phyloP scores from a whole-genome alignment of 345 rosid species.

The Sonneratia alba region DNA sequence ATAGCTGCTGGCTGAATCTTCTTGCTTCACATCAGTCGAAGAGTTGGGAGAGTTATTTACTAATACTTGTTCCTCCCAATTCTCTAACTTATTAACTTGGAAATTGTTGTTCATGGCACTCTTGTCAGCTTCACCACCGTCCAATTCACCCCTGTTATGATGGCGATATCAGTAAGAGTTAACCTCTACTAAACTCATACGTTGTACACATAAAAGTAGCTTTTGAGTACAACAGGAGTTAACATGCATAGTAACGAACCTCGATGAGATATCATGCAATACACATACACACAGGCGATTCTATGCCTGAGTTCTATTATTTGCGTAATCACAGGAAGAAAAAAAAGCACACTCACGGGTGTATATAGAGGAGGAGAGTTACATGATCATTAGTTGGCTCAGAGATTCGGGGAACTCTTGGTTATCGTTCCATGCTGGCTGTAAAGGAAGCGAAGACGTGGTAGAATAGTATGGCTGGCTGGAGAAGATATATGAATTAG shows the following conservation, averaged over 20 bases:
- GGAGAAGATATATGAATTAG: constrained; percentile 34
- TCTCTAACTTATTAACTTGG: constrained; percentile 35
- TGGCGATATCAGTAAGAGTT: too few species aligned
- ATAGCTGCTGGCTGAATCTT: constrained; percentile 24
- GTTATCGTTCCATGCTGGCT: constrained; percentile 48
- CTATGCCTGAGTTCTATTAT: too few species aligned
- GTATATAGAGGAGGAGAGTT: neutral
- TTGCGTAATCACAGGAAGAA: too few species aligned
- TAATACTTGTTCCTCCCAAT: constrained; percentile 55
- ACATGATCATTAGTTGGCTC: constrained; percentile 48
- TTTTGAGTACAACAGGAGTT: too few species aligned
- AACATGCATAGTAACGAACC: constrained; percentile 11
- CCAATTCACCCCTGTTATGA: constrained; percentile 52
- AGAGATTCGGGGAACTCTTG: constrained; percentile 75
- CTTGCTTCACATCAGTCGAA: constrained; percentile 49
- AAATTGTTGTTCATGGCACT: constrained; percentile 23
- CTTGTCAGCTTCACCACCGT: constrained; percentile 45
- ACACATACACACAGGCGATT: neutral
- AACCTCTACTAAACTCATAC: too few species aligned
- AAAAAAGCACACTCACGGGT: too few species aligned
- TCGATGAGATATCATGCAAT: constrained; percentile 18
- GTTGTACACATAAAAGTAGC: too few species aligned
- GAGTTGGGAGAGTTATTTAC: constrained; percentile 28
- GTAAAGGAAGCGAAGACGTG: constrained; percentile 35
- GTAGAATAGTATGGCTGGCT: constrained; percentile 3